phyloP scores from a whole-genome alignment of 176 grass and related monocot species.

The Juncus effusus region DNA sequence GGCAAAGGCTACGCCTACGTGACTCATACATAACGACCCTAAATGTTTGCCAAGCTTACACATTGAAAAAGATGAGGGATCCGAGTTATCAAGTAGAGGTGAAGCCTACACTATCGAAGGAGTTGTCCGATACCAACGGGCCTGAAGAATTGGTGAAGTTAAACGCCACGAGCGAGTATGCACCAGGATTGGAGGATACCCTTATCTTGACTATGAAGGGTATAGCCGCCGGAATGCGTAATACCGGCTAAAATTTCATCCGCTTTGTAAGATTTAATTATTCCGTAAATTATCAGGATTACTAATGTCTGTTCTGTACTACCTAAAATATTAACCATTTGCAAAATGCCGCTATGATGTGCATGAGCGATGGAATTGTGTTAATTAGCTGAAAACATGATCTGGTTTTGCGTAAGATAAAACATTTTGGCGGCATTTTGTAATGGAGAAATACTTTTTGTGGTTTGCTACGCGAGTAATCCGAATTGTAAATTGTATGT shows the following conservation, averaged over 20 bases:
- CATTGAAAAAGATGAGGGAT: constrained; percentile 51
- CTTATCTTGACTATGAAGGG: constrained; percentile 87
- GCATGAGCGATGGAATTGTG: too few species aligned
- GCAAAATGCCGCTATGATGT: too few species aligned
- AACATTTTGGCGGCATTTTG: too few species aligned
- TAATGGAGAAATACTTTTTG: too few species aligned
- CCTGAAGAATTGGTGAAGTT: constrained; percentile 50
- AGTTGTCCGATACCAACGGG: constrained; percentile 28
- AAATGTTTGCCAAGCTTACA: constrained; percentile 71
- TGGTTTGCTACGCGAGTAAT: too few species aligned
- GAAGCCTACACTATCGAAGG: constrained; percentile 36
- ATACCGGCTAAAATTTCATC: constrained; percentile 48
- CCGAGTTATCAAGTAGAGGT: constrained; percentile 30
- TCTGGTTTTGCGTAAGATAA: too few species aligned
- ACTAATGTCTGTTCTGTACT: too few species aligned
- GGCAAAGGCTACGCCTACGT: constrained; percentile 57
- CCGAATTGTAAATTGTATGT: too few species aligned
- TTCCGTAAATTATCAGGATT: too few species aligned
- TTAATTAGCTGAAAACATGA: too few species aligned
- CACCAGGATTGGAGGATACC: constrained; percentile 71
- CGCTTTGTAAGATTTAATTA: too few species aligned
- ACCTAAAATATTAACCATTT: too few species aligned
- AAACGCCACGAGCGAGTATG: constrained; percentile 57
- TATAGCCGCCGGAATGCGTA: constrained; percentile 63
- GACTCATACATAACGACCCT: constrained; percentile 71